Base-by-base conservation (phyloP, 2,329 filamentous ascomycete genomes). In the Sporothrix variecibatus region DNA sequence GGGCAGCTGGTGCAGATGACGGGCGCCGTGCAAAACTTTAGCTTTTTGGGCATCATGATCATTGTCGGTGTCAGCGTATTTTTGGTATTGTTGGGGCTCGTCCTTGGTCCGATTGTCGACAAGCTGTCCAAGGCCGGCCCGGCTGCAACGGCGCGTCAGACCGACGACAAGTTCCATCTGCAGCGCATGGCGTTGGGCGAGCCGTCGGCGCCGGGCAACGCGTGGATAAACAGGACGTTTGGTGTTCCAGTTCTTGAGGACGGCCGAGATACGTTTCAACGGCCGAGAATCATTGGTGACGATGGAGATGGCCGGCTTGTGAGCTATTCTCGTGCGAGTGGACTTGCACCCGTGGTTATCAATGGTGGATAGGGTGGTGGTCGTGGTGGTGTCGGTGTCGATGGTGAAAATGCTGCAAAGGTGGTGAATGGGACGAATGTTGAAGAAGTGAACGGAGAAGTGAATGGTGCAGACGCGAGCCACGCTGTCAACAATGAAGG, bases 11-110 rank as follows among this genome's bases (percentile, higher is more conserved):
- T 74, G 9, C 62, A 38, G 4, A 28, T 53, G 26, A n/a, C 73
- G 3, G 73, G 49, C 11, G 31, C 72, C 3, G 46, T 72, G 38
- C 73, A 74, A 70, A 74, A 72, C 62, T 74, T 72, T 15, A 72
- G 34, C 70, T 53, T 74, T 20, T 38, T 64, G 26, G 70, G 68
- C 23, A 60, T 74, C 34, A 62, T 70, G 51, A 56, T 72, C 64
- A 64, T 72, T 26, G 65, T 31, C 31, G 38, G 62, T 15, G 60
- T 58, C n/a, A 73, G 62, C 34, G 28, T 34, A 12, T 49, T 68
- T 43, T 17, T 67, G 7, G 31, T 67, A 7, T 3, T 68, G 15
- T 2, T 31, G 12, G 6, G 11, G 3, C 11, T n/a, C 46, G 12
- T 53, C 9, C 15, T 71, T 8, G 34, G 64, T 17, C 28, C 8